These are phyloP conservation scores for Magnaporthiopsis rhizophila DNA, from an alignment of 2,329 filamentous ascomycete genomes.

Conservation along the genomic window DNA sequence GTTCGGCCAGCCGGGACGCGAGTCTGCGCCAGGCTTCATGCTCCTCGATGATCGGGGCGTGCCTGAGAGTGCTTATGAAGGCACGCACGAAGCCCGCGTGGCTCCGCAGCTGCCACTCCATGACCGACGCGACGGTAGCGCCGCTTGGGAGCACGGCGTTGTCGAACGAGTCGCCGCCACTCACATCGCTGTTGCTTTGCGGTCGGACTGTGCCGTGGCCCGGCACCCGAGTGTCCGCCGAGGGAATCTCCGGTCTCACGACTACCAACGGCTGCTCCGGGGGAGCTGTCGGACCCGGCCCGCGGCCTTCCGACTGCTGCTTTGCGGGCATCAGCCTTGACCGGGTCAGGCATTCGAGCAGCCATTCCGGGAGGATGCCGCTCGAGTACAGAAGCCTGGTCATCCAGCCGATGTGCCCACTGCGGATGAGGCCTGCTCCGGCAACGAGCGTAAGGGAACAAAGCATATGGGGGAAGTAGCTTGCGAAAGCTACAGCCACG, in stretches of 20 bases:
- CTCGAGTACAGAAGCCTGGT: constrained; percentile 54
- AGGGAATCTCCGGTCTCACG: constrained; percentile 2
- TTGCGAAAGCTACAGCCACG: constrained; percentile 61
- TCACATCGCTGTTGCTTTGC: constrained; percentile 27
- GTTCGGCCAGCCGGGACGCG: constrained; percentile 35
- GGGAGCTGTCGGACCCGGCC: not conserved
- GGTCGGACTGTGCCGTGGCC: constrained; percentile 10
- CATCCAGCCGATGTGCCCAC: constrained; percentile 49
- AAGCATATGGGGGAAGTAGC: constrained; percentile 58
- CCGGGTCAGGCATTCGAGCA: constrained; percentile 46
- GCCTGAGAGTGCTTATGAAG: constrained; percentile 62
- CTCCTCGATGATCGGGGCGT: constrained; percentile 61
- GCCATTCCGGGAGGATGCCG: constrained; percentile 48
- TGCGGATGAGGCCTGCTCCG: constrained; percentile 60
- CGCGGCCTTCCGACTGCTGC: not conserved
- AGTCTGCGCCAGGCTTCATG: constrained; percentile 54
- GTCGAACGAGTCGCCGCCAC: constrained; percentile 31
- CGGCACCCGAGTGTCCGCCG: no score
- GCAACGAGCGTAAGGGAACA: constrained; percentile 58
- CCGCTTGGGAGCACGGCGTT: constrained; percentile 38
- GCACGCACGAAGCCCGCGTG: constrained; percentile 62
- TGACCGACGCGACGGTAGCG: constrained; percentile 53
- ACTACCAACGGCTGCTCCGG: constrained; percentile 13
- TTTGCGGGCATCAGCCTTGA: constrained; percentile 34
- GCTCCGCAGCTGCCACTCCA: constrained; percentile 60